A percentile compares a stretch with the other conserved stretches of the same genome.
Evolutionary conservation across 2,329 filamentous ascomycete genomes (phyloP).

Genomic region (Mariannaea sp.): DNA sequence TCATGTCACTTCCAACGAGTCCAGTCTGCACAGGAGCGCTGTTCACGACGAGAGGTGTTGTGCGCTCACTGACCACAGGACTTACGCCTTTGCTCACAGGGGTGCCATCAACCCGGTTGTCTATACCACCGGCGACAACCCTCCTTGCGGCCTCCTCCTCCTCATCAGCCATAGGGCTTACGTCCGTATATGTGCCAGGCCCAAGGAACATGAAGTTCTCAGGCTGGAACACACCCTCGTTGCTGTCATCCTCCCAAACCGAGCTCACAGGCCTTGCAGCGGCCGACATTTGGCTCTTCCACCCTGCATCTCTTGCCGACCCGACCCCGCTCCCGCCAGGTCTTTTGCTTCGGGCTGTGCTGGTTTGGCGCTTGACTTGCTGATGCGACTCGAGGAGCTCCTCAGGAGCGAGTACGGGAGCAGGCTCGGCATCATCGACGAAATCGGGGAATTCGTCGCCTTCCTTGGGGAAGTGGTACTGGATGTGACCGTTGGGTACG

Average conservation of each 20-base stretch:
- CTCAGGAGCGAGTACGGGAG: conserved; percentile 53
- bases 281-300: conserved; percentile 40
- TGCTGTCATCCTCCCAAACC: conserved; percentile 41
- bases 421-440: conserved; percentile 46
- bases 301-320: conserved; percentile 13
- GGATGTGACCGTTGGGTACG: conserved; percentile 57
- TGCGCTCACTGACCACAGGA: conserved; percentile 37
- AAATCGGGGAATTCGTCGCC: conserved; percentile 64
- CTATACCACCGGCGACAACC: conserved; percentile 33
- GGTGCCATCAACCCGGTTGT: conserved; percentile 23
- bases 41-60: conserved; percentile 36
- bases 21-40: conserved; percentile 16
- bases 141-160: conserved; percentile 44
- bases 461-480: conserved; percentile 61
- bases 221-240: conserved; percentile 53
- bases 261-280: conserved; percentile 41
- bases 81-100: conserved; percentile 36
- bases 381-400: conserved; percentile 58
- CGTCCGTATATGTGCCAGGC: conserved; percentile 51
- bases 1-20: conserved; percentile 13
- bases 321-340: conserved; percentile 13
- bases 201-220: conserved; percentile 60
- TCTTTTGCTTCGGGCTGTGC: conserved; percentile 7
- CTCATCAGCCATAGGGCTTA: conserved; percentile 50
- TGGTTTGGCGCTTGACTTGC: conserved; percentile 48